A percentile compares a stretch with the other conserved stretches of the same genome.
phyloP scores from a whole-genome alignment of 2,329 filamentous ascomycete genomes.

The Epicoccum sorghinum region DNA sequence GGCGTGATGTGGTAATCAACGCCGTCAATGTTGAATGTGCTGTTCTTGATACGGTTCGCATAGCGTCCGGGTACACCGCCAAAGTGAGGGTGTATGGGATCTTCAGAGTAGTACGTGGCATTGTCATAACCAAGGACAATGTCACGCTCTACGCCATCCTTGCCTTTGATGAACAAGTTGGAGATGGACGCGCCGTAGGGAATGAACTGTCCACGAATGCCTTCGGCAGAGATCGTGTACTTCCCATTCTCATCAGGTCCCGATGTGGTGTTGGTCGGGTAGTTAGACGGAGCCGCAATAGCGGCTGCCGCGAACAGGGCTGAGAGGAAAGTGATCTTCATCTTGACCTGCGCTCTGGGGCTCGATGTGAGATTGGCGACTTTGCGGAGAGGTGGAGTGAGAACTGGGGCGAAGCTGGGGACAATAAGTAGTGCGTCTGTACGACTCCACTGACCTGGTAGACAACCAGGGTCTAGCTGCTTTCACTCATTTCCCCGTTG shows the following conservation, averaged over 20 bases:
- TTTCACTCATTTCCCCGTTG: slow-evolving; percentile 16
- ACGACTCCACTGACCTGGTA: slow-evolving; percentile 24
- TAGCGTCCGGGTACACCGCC: slow-evolving; percentile 77
- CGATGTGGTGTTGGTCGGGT: slow-evolving; percentile 28
- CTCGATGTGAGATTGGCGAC: slow-evolving; percentile 20
- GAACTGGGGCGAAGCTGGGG: slow-evolving; percentile 20
- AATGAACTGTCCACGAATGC: slow-evolving; percentile 72
- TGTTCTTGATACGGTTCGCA: slow-evolving; percentile 82
- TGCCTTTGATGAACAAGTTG: slow-evolving; percentile 73
- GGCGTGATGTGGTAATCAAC: slow-evolving; percentile 62
- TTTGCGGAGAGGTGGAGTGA: slow-evolving; percentile 16
- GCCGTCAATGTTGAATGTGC: slow-evolving; percentile 72
- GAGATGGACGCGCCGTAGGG: slow-evolving; percentile 76
- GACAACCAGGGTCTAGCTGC: slow-evolving; percentile 26
- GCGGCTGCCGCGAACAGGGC: slow-evolving; percentile 35
- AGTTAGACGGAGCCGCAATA: slow-evolving; percentile 34
- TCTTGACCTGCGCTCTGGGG: slow-evolving; percentile 23
- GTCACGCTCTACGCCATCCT: slow-evolving; percentile 71
- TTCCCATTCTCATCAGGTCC: slow-evolving; percentile 58
- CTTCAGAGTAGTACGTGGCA: slow-evolving; percentile 70
- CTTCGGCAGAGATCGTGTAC: slow-evolving; percentile 72
- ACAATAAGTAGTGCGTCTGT: slow-evolving; percentile 22
- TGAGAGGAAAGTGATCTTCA: slow-evolving; percentile 33
- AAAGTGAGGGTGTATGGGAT: slow-evolving; percentile 71
- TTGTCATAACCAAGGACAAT: slow-evolving; percentile 79